Evolutionary conservation across 2,329 filamentous ascomycete genomes (phyloP).

Genomic region (Neophaeococcomyces aloes): DNA sequence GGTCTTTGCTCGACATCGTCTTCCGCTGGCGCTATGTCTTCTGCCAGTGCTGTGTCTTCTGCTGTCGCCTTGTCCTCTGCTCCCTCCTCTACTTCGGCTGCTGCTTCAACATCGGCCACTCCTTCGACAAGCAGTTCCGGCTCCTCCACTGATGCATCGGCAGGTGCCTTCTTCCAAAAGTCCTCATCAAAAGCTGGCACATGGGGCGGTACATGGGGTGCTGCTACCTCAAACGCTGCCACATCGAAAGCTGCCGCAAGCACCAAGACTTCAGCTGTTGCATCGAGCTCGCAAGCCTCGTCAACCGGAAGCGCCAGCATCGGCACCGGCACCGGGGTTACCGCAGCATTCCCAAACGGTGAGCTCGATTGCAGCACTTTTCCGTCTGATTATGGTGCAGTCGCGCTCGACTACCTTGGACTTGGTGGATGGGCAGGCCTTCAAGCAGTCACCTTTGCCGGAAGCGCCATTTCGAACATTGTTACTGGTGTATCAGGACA

Average conservation of each 20-base stretch:
- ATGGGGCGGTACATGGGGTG: conserved; percentile 13
- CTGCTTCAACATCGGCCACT: conserved; percentile 21
- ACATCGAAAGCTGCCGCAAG: conserved; percentile 13
- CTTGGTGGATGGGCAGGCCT: conserved; percentile 71
- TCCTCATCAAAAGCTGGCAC: too few species aligned
- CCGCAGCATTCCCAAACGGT: conserved; percentile 64
- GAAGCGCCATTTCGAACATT: conserved; percentile 53
- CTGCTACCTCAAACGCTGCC: conserved; percentile 19
- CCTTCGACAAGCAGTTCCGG: too few species aligned
- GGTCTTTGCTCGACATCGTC: conserved; percentile 38
- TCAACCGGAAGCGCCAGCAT: conserved; percentile 18
- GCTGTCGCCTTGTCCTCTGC: conserved; percentile 21
- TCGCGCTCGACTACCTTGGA: conserved; percentile 57
- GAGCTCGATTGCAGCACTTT: conserved; percentile 60
- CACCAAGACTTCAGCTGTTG: conserved; percentile 21
- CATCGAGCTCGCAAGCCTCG: conserved; percentile 18
- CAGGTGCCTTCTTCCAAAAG: conserved; percentile 43
- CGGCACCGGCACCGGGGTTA: conserved; percentile 43
- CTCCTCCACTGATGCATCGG: conserved; percentile 15
- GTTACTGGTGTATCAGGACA: conserved; percentile 52
- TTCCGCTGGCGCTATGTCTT: too few species aligned
- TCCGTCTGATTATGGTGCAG: conserved; percentile 69
- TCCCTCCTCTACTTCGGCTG: conserved; percentile 7
- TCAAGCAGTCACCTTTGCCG: conserved; percentile 50
- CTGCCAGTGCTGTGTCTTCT: conserved; percentile 10